Evolutionary conservation across 257 asterid genomes (phyloP), one percentile per base, ranked within the genome.

Genomic region (Eustoma russellianum): DNA sequence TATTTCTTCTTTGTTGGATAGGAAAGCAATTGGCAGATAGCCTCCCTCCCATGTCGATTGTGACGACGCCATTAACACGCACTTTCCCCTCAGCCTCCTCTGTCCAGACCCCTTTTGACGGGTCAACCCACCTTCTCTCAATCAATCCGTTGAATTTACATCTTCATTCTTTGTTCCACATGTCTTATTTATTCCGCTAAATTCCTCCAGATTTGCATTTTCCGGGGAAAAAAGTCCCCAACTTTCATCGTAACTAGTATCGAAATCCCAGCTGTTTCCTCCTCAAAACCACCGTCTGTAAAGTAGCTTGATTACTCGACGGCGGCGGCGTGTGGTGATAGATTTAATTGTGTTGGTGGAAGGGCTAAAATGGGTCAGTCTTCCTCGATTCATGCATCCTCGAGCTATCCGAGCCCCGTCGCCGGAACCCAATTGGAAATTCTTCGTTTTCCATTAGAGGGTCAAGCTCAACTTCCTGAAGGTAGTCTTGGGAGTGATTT

Each of bases 291-390:
- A 24, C 9, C 17, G 15, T 16, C 9, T 38, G 43, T 7, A 38
- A n/a, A 38, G 43, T 38, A 11, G 43, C 1, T 38, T 38, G 12
- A 3, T 9, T 8, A 38, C 12, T 10, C 1, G 43, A 19, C 15
- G 3, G 8, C 38, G 59, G 38, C 52, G 68, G 55, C 57, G n/a
- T n/a, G 66, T 61, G 50, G 47, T 4, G 8, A 33, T 13, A 54
- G 5, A 11, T 18, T 3, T 18, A 16, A 5, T 5, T 7, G 9
- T 3, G 7, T 0, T 52, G 7, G 40, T 5, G 38, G 35, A 38
- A 18, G 6, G 17, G 3, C 16, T 30, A n/a, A n/a, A 17, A 71
- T 71, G 77, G 77, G 77, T 4, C 77, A 71, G 58, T 59, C 61
- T 46, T 57, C 73, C 9, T 71, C 77, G 12, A 56, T 56, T 63